Evolutionary conservation across 2,329 filamentous ascomycete species (phyloP), one percentile per base, ranked within the genome.

Genomic region (Trichoderma sp.): DNA sequence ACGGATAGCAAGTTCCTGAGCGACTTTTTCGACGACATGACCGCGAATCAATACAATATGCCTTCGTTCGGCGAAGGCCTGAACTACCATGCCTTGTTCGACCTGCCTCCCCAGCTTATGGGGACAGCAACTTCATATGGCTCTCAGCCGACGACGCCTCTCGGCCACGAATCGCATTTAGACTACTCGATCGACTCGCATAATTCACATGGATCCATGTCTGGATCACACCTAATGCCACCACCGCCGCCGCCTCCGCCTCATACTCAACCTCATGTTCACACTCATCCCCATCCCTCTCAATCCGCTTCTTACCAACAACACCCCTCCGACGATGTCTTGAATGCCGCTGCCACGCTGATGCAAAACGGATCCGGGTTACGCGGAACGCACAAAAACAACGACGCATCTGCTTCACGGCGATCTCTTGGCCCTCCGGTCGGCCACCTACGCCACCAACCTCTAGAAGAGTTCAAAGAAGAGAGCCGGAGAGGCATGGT

Each of bases 101-200:
- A 88, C 70, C 80, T 91, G 24, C 89, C 89, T 5, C 89, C 89
- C 1, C 84, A 84, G 60, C 88, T 91, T 72, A 86, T 92, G 80
- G 89, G 89, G 62, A 88, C 89, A 14, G 83, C 86, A 1, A 90
- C 89, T 24, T 90, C 88, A 3, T 86, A 87, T 72, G 88, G 88
- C 21, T 84, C 87, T 61, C 85, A 87, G 43, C 79, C 82, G 16
- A 73, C 43, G 1, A 74, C 33, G 10, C 72, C 76, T 11, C 55
- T 74, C 24, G 58, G 69, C 14, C 75, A 73, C 29, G 75, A 74
- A 27, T 58, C 73, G 19, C 68, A 72, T 55, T 70, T 74, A 40
- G 66, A 53, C 16, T 75, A 70, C 40, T n/a, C 72, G 16, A 68
- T 68, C 35, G 72, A 75, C 16, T 68, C 70, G 8, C 61, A 67